Evolutionary conservation across 495 filamentous ascomycete species (phyloP).

Genomic region (Penicillium paradoxum): DNA sequence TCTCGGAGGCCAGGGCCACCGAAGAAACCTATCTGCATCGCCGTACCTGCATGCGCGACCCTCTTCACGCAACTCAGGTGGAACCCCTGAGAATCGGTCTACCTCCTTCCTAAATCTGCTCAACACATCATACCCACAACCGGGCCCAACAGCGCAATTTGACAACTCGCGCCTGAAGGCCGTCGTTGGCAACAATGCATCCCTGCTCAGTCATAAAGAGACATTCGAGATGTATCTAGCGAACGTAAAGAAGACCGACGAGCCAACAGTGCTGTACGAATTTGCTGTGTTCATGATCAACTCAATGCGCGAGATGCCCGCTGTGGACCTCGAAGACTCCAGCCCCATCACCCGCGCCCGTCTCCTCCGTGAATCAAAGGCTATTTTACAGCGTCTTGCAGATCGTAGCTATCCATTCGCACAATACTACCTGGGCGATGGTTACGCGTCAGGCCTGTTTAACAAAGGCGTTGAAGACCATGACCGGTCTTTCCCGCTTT

Average conservation of each 20-base stretch:
- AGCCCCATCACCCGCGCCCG: slow-evolving; percentile 53
- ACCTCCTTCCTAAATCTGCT: slow-evolving; percentile 82
- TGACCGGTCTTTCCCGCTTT: slow-evolving; percentile 84
- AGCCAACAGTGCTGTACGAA: slow-evolving; percentile 82
- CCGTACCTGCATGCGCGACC: slow-evolving; percentile 49
- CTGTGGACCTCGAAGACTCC: slow-evolving; percentile 36
- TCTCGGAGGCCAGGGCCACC: slow-evolving; percentile 41
- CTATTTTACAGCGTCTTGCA: slow-evolving; percentile 78
- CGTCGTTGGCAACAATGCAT: slow-evolving; percentile 82
- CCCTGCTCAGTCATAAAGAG: slow-evolving; percentile 79
- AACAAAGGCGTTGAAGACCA: slow-evolving; percentile 88
- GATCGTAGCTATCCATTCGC: slow-evolving; percentile 91
- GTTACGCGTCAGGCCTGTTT: slow-evolving; percentile 90
- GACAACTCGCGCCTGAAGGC: slow-evolving; percentile 73
- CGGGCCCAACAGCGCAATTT: slow-evolving; percentile 64
- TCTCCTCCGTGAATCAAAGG: slow-evolving; percentile 78
- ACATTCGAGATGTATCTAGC: slow-evolving; percentile 96
- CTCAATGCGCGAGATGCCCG: slow-evolving; percentile 63
- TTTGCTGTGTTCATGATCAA: slow-evolving; percentile 93
- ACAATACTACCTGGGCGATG: slow-evolving; percentile 95
- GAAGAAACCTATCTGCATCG: slow-evolving; percentile 53
- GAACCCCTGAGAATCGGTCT: slow-evolving; percentile 71
- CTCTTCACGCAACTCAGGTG: slow-evolving; percentile 54
- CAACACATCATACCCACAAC: slow-evolving; percentile 84
- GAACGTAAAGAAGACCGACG: slow-evolving; percentile 94